Conservation (phyloP, 192 early-diverging fungal species). For the Backusella tuberculispora region DNA sequence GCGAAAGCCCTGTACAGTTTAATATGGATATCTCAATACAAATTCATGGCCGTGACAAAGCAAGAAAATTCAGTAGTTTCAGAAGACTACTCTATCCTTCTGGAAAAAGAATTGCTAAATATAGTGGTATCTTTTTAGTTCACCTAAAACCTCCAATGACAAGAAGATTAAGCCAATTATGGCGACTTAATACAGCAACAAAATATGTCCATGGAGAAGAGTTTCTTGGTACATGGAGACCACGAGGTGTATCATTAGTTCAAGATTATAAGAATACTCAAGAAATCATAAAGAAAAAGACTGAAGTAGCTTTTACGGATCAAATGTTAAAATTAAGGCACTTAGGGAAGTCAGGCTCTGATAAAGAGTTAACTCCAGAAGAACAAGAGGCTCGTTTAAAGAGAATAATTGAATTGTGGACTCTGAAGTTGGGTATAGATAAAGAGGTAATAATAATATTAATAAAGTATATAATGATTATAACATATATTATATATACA, state of each 20-base stretch:
- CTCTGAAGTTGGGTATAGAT: constrained; percentile 33
- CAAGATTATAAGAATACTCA: constrained; percentile 51
- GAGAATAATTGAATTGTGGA: constrained; percentile 36
- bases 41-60: constrained; percentile 62
- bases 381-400: constrained; percentile 8
- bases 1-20: constrained; percentile 58
- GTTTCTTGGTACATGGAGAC: constrained; percentile 65
- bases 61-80: constrained; percentile 47
- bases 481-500: background rate
- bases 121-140: constrained; percentile 67
- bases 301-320: constrained; percentile 45
- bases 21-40: constrained; percentile 64
- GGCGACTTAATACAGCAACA: constrained; percentile 70
- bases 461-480: background rate
- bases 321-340: constrained; percentile 43
- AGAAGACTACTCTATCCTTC: constrained; percentile 48
- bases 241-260: constrained; percentile 68
- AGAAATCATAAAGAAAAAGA: constrained; percentile 31
- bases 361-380: background rate
- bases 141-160: constrained; percentile 61
- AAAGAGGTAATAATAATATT: constrained; percentile 34
- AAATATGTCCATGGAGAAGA: constrained; percentile 81
- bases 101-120: constrained; percentile 43
- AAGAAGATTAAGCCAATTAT: constrained; percentile 57
- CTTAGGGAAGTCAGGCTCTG: background rate